Percentiles rank a stretch among this genome's conserved stretches.
These are phyloP conservation scores for Suillus ampliporus DNA, from an alignment of 768 basidiomycete species.

Conservation along the genomic window DNA sequence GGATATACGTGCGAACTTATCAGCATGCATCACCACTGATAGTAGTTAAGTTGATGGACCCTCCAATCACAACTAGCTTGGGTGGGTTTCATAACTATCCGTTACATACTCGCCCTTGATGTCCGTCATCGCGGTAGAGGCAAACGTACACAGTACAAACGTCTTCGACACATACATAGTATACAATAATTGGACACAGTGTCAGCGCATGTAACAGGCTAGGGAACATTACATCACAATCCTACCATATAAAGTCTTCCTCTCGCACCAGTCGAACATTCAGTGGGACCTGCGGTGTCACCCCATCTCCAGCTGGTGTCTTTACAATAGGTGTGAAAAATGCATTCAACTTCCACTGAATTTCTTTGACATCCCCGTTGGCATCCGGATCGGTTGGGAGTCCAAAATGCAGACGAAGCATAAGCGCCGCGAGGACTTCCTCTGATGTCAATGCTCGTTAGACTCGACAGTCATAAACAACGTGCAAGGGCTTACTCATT, in stretches of 20 bases:
- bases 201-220: not conserved
- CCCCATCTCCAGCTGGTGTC: slow-evolving; percentile 3
- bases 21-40: slow-evolving; percentile 1
- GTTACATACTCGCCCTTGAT: too few species aligned
- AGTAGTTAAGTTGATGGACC: not conserved
- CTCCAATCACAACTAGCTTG: too few species aligned
- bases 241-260: not conserved
- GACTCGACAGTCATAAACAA: not conserved
- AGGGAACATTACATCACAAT: not conserved
- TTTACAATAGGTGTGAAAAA: not conserved
- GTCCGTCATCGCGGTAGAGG: not conserved
- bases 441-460: not conserved
- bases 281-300: not conserved
- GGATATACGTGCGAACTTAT: slow-evolving; percentile 32
- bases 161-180: not conserved
- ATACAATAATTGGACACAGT: not conserved
- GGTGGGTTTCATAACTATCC: not conserved
- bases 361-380: slow-evolving; percentile 1
- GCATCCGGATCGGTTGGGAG: not conserved
- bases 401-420: slow-evolving; percentile 1
- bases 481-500: not conserved
- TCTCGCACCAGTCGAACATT: slow-evolving; percentile 6
- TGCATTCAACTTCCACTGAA: not conserved
- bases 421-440: not conserved
- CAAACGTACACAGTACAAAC: not conserved